Evolutionary conservation across 2,329 filamentous ascomycete species (phyloP).

Genomic region (Fusarium torulosum): DNA sequence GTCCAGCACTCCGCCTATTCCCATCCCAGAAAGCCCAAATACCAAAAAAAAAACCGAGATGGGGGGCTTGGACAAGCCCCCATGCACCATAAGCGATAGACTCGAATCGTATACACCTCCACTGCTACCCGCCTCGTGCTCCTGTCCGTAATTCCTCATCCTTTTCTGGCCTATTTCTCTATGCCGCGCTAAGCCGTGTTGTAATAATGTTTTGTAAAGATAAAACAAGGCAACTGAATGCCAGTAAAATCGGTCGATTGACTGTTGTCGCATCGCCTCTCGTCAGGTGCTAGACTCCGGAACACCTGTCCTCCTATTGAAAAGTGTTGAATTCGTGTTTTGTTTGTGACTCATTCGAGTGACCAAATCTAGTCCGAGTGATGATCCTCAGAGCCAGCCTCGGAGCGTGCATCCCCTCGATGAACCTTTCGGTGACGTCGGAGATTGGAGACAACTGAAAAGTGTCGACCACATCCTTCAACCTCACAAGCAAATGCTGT

Average conservation of each 20-base stretch:
- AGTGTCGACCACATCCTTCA: constrained; percentile 93
- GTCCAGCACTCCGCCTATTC: constrained; percentile 39
- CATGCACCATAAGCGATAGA: constrained; percentile 48
- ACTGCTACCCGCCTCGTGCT: constrained; percentile 35
- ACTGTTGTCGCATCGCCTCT: constrained; percentile 16
- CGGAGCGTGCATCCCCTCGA: constrained; percentile 74
- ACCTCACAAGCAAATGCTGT: constrained; percentile 93
- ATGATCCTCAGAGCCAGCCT: constrained; percentile 73
- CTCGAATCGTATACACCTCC: constrained; percentile 50
- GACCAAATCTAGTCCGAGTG: constrained; percentile 64
- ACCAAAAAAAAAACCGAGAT: constrained; percentile 39
- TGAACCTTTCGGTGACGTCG: constrained; percentile 96
- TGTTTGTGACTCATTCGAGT: background rate
- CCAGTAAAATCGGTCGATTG: constrained; percentile 27
- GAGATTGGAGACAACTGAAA: constrained; percentile 96
- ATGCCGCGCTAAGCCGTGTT: constrained; percentile 47
- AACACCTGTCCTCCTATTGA: constrained; percentile 12
- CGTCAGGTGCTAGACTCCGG: constrained; percentile 9
- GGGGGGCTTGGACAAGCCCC: constrained; percentile 26
- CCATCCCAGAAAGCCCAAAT: constrained; percentile 38
- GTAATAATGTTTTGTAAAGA: constrained; percentile 43
- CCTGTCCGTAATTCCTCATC: constrained; percentile 37
- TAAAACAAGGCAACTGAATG: constrained; percentile 40
- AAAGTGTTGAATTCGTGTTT: constrained; percentile 19
- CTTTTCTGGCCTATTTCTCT: constrained; percentile 49